Conservation (phyloP, 257 asterid species). For the Parsonsia alboflavescens region DNA sequence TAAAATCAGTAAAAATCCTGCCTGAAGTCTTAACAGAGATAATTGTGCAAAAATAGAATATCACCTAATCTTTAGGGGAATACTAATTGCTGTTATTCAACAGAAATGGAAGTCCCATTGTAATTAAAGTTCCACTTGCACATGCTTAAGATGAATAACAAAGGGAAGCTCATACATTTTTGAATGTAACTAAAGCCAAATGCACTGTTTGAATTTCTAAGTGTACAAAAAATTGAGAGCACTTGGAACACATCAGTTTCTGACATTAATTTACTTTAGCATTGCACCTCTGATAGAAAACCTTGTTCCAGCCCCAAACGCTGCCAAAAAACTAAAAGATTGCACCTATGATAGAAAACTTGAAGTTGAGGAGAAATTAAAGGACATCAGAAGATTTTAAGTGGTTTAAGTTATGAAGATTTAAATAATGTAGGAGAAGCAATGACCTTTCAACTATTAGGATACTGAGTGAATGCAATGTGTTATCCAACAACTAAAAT, state of each 20-base stretch:
- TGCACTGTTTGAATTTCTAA: not conserved
- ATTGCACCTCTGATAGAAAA: not conserved
- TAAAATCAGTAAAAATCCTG: constrained; percentile 31
- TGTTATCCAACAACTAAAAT: not conserved
- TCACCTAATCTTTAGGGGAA: not conserved
- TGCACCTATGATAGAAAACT: not conserved
- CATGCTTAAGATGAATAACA: not conserved
- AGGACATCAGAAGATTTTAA: not conserved
- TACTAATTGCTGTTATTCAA: not conserved
- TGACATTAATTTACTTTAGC: not conserved
- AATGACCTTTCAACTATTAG: constrained; percentile 1
- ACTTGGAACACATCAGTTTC: not conserved
- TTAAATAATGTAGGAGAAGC: not conserved
- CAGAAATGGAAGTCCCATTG: not conserved
- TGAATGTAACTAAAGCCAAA: not conserved
- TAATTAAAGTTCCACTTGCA: not conserved
- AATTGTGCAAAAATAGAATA: not conserved
- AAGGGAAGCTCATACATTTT: not conserved
- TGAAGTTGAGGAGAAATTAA: not conserved
- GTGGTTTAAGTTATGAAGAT: not conserved
- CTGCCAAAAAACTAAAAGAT: not conserved
- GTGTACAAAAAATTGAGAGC: not conserved
- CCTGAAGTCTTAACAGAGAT: not conserved
- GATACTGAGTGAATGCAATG: not conserved
- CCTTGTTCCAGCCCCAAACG: not conserved